These are phyloP conservation scores for Terfezia boudieri DNA, from an alignment of 495 filamentous ascomycete species.

Conservation along the genomic window DNA sequence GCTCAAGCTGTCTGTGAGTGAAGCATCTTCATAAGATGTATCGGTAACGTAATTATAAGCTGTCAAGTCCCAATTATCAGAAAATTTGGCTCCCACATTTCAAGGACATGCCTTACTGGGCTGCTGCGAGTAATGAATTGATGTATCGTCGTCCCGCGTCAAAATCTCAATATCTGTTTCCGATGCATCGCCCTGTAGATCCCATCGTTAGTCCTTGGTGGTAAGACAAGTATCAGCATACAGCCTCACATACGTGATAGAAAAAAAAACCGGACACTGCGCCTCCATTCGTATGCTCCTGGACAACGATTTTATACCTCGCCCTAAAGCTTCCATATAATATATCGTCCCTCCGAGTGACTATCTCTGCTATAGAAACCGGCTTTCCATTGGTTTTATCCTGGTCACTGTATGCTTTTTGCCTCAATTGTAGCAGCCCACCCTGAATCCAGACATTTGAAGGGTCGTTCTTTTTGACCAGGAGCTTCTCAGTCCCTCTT, in stretches of 20 bases:
- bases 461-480: conserved; percentile 11
- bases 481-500: not conserved
- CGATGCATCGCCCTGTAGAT: conserved; percentile 8
- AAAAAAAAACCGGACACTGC: conserved; percentile 17
- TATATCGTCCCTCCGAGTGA: conserved; percentile 10
- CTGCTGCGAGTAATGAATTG: conserved; percentile 17
- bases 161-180: conserved; percentile 17
- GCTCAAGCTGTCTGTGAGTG: conserved; percentile 4
- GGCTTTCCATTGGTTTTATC: conserved; percentile 2
- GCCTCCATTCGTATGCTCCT: conserved; percentile 6
- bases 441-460: conserved; percentile 14
- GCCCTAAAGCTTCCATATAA: conserved; percentile 18
- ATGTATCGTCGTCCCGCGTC: conserved; percentile 3
- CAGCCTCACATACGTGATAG: conserved; percentile 9
- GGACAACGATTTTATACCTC: conserved; percentile 6
- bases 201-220: not conserved
- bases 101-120: conserved; percentile 5
- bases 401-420: conserved; percentile 5
- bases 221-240: not conserved
- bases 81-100: not conserved
- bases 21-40: conserved; percentile 2
- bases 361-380: conserved; percentile 12
- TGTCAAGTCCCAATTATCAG: conserved; percentile 2
- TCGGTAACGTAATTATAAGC: conserved; percentile 7
- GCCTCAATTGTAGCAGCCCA: conserved; percentile 11